Conservation (phyloP, 495 filamentous ascomycete genomes). For the Viridothelium virens region DNA sequence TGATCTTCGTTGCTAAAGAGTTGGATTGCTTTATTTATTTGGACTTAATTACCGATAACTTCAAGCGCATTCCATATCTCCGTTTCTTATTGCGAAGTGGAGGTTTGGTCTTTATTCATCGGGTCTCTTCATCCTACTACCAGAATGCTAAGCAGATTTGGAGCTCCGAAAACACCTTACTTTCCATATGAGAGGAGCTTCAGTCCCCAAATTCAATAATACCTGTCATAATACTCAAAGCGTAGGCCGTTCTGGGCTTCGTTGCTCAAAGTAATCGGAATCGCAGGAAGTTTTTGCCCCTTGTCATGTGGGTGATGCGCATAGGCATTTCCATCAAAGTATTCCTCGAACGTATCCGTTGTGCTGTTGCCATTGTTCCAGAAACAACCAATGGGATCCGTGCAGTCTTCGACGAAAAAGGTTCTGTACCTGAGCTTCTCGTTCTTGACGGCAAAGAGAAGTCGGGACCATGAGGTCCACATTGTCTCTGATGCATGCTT, state of each 20-base stretch:
- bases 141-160: not conserved
- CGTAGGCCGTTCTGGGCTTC: not conserved
- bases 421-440: not conserved
- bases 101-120: too few species aligned
- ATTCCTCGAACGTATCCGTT: not conserved
- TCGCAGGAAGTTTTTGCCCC: not conserved
- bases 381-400: not conserved
- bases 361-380: not conserved
- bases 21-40: too few species aligned
- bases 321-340: not conserved
- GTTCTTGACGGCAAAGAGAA: not conserved
- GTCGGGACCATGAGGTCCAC: not conserved
- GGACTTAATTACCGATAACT: too few species aligned
- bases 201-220: not conserved
- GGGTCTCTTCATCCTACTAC: too few species aligned
- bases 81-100: too few species aligned
- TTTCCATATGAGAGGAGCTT: too few species aligned
- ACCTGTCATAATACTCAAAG: not conserved
- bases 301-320: too few species aligned
- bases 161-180: too few species aligned
- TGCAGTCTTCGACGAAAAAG: constrained; percentile 1
- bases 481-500: too few species aligned
- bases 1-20: too few species aligned
- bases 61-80: too few species aligned
- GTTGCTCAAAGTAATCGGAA: not conserved